Evolutionary conservation across 2,329 filamentous ascomycete species (phyloP), one percentile per base, ranked within the genome.

Genomic region (Niveomyces coronatus): DNA sequence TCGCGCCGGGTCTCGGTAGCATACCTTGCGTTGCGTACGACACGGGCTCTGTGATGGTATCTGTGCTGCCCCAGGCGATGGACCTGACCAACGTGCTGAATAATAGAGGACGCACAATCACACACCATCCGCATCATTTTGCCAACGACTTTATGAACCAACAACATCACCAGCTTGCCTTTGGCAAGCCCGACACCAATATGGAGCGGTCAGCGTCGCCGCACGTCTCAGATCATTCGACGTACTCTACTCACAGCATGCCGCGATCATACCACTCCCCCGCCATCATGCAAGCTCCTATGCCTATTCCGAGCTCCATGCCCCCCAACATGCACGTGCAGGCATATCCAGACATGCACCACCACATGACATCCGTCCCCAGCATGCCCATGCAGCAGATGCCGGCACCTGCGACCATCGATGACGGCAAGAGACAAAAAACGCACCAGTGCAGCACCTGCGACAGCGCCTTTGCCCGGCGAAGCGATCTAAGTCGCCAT

Each of bases 401-500:
- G 48, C 50, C 52, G 1, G 49, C 43, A 17, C 32, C 28, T 13
- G 11, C n/a, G 31, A 44, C 18, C 47, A 46, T 40, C 60, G 53
- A 46, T 48, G 41, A 38, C 44, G 47, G 23, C 53, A 55, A 32
- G 57, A 56, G 61, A 36, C 52, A 60, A 9, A 76, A 95, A 63
- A 79, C 85, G 1, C 95, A 91, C 54, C 81, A 86, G 16, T 98
- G 91, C 64, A 83, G 79, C 46, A 89, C 83, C 4, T 98, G 91
- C 58, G 74, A 74, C 41, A 96, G 96, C 62, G 83, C 82, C 17
- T 98, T 98, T 57, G 91, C 91, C 37, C 72, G 91, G 53, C 75
- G 91, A 47, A 96, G 89, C 62, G 91, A 98, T 64, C 76, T 96
- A 36, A 86, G 88, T 46, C 77, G 91, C 52, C 91, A 98, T 63